A percentile compares a stretch with the other conserved stretches of the same genome.
Evolutionary conservation across 1,284 basidiomycete species (phyloP).

Genomic region (Volvariella surrecta): DNA sequence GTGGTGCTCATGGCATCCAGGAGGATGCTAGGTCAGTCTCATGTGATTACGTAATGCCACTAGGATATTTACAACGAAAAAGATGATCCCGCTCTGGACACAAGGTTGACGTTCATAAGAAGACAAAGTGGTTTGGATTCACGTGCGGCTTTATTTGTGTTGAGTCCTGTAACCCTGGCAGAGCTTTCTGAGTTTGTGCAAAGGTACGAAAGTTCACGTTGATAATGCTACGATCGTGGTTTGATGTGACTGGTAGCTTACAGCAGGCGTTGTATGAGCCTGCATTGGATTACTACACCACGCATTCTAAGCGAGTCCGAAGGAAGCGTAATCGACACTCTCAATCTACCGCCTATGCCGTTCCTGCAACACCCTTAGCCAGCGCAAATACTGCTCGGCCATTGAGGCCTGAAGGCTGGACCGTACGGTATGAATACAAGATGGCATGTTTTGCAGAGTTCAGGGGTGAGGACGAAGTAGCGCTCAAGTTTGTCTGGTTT

Average conservation of each 20-base stretch:
- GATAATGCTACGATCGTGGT: neutral
- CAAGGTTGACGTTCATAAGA: conserved; percentile 78
- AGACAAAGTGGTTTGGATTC: conserved; percentile 85
- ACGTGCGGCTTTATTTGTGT: conserved; percentile 86
- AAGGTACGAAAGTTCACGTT: conserved; percentile 37
- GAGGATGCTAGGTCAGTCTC: conserved; percentile 63
- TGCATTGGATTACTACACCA: conserved; percentile 87
- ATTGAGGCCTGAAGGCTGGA: conserved; percentile 85
- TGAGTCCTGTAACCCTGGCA: conserved; percentile 78
- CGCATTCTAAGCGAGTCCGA: conserved; percentile 86
- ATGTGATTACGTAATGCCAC: conserved; percentile 3
- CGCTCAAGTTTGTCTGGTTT: conserved; percentile 55
- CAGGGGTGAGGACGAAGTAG: conserved; percentile 82
- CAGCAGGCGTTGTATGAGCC: conserved; percentile 84
- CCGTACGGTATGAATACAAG: conserved; percentile 95
- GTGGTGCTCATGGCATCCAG: conserved; percentile 90
- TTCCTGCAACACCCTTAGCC: conserved; percentile 36
- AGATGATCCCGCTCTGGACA: conserved; percentile 83
- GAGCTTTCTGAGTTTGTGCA: conserved; percentile 83
- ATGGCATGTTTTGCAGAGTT: conserved; percentile 95
- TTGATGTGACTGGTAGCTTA: conserved; percentile 38
- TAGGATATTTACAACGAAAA: conserved; percentile 3
- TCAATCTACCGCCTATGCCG: conserved; percentile 40
- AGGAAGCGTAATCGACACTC: conserved; percentile 79
- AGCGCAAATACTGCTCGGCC: conserved; percentile 40